Percentiles rank a stretch among this genome's conserved stretches.
These are phyloP conservation scores for Gossypium thurberi DNA, from an alignment of 345 rosid genomes.

Conservation along the genomic window DNA sequence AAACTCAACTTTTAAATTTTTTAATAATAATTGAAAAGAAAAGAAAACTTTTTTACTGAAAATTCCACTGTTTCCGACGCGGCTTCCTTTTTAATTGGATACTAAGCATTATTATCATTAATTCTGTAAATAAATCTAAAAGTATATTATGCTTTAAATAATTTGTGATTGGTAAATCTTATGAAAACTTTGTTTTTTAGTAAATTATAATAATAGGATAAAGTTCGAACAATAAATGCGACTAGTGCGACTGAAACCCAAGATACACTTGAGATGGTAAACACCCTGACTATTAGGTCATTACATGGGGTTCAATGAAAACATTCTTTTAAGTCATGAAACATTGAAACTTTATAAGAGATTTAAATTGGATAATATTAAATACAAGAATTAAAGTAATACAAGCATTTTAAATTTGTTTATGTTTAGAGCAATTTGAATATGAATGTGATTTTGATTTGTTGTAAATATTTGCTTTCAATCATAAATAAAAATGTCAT, in stretches of 20 bases:
- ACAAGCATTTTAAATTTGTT: not conserved
- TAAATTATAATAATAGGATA: too few relatives aligned
- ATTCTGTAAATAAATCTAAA: too few relatives aligned
- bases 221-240: too few relatives aligned
- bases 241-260: accelerated
- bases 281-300: too few relatives aligned
- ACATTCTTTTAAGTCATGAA: not conserved
- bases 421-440: not conserved
- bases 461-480: not conserved
- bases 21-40: too few relatives aligned
- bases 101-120: not conserved
- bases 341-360: not conserved
- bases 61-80: too few relatives aligned
- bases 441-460: not conserved
- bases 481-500: not conserved
- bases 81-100: not conserved
- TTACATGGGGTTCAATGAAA: too few relatives aligned
- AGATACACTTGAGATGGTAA: accelerated
- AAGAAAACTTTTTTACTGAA: too few relatives aligned
- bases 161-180: too few relatives aligned
- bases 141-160: too few relatives aligned
- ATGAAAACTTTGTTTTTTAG: too few relatives aligned
- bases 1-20: too few relatives aligned
- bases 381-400: not conserved
- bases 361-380: not conserved